Conservation (phyloP, 768 basidiomycete species). For the Vararia minispora region DNA sequence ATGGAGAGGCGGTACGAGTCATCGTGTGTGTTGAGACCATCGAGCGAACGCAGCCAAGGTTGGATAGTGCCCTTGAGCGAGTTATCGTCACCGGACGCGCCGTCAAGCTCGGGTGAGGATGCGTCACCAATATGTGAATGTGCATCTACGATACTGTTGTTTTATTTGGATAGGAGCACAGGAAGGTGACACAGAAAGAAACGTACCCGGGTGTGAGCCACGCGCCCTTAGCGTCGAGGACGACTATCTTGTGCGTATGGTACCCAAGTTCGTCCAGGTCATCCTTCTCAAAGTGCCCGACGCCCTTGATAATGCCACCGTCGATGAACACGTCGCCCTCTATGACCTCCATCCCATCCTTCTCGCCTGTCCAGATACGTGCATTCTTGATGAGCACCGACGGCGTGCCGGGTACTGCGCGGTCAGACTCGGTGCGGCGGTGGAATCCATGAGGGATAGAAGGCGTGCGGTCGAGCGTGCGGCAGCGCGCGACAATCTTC, state of each 20-base stretch:
- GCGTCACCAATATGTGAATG: conserved; percentile 37
- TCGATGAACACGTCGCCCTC: conserved; percentile 60
- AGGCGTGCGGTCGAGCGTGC: conserved; percentile 26
- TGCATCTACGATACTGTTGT: conserved; percentile 29
- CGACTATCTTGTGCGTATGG: conserved; percentile 29
- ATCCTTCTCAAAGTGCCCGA: conserved; percentile 34
- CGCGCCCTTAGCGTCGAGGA: conserved; percentile 51
- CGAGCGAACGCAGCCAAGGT: conserved; percentile 68
- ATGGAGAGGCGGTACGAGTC: conserved; percentile 58
- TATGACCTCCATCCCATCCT: conserved; percentile 58
- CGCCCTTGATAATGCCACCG: conserved; percentile 50
- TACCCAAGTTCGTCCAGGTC: conserved; percentile 14
- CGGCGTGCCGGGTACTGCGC: conserved; percentile 52
- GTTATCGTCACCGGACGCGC: conserved; percentile 30
- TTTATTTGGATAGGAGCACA: not conserved
- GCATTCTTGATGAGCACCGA: conserved; percentile 63
- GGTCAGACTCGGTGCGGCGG: conserved; percentile 44
- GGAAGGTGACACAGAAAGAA: not conserved
- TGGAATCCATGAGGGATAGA: conserved; percentile 38
- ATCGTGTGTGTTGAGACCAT: conserved; percentile 77
- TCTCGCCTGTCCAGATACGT: conserved; percentile 71
- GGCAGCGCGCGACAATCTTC: conserved; percentile 30
- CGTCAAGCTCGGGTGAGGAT: conserved; percentile 17
- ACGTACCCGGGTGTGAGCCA: conserved; percentile 71
- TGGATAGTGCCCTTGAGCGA: conserved; percentile 28